phyloP scores from a whole-genome alignment of 805 yeast genomes.

The Clavispora fructus region DNA sequence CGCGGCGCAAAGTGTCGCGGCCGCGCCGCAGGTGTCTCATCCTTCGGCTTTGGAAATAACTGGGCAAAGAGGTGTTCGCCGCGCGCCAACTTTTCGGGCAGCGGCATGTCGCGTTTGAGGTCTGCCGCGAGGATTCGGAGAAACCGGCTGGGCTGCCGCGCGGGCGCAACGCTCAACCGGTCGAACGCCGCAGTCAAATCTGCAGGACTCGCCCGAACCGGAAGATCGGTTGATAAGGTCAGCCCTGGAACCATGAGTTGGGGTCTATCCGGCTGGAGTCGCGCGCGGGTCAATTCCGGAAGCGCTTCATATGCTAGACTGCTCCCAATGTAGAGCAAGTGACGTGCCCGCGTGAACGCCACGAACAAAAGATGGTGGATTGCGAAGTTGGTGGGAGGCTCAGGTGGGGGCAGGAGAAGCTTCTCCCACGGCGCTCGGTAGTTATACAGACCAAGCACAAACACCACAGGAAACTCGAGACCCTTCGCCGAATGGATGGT shows the following conservation, averaged over 20 bases:
- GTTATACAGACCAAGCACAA: slow-evolving; percentile 27
- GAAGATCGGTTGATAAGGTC: neutral
- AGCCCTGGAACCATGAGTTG: neutral
- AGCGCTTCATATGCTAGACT: neutral
- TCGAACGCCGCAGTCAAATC: neutral
- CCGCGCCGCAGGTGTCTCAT: too few species aligned
- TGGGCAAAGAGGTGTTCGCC: neutral
- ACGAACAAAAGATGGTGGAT: slow-evolving; percentile 52
- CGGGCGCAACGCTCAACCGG: neutral
- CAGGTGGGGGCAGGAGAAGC: neutral
- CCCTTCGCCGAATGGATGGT: slow-evolving; percentile 77
- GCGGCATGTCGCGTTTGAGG: slow-evolving; percentile 3
- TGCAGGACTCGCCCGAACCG: neutral
- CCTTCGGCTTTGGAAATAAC: neutral
- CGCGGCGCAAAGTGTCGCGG: too few species aligned
- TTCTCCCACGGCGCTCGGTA: slow-evolving; percentile 10
- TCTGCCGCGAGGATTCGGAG: slow-evolving; percentile 2
- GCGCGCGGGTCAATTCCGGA: neutral
- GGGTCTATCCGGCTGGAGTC: neutral
- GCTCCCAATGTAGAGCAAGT: slow-evolving; percentile 34
- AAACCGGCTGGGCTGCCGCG: slow-evolving; percentile 1
- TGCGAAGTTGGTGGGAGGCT: slow-evolving; percentile 6
- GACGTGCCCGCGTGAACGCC: slow-evolving; percentile 60
- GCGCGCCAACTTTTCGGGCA: neutral
- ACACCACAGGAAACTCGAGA: slow-evolving; percentile 65